Evolutionary conservation across 371 early-diverging fungal species (phyloP), one percentile per base, ranked within the genome.

Genomic region (Furculomyces boomerangus): DNA sequence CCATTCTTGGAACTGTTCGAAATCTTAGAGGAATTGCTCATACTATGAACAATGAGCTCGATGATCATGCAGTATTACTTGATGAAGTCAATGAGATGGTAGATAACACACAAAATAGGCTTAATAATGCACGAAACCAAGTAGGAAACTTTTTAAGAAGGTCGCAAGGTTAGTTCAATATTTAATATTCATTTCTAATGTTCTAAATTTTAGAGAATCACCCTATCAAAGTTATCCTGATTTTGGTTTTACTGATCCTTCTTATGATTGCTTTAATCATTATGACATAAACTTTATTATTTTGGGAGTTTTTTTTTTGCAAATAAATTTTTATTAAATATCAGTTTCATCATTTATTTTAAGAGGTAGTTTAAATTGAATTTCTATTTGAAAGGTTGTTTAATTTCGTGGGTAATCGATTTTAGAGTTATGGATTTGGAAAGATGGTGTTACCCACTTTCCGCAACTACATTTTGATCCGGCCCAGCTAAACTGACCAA

Each of bases 401-500:
- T n/a, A n/a, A n/a, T n/a, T n/a, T n/a, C n/a, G n/a, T n/a, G n/a
- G n/a, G n/a, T 20, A 49, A 49, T 49, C 49, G 26, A 49, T 31
- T 5, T 49, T 8, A 3, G 49, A 28, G 28, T 31, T 16, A 5
- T 22, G 25, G 25, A 49, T 28, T 25, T 49, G 10, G 49, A 49
- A 49, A 7, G 49, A 49, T 7, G 49, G 49, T 16, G 49, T 49
- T 8, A 49, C 25, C 49, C 49, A 49, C 26, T 49, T 49, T 5
- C 49, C 49, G 32, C 49, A 49, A 16, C 30, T 30, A 26, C 49
- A 49, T 20, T 49, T 10, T 3, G 49, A 28, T 18, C 77, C 91
- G 18, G 86, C 71, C 91, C 91, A 91, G 61, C 74, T 80, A 61
- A 78, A 91, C 8, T 80, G 68, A 0, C 91, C 91, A 46, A 91